Evolutionary conservation across 2,329 filamentous ascomycete species (phyloP).

Genomic region (Fonsecaea erecta): DNA sequence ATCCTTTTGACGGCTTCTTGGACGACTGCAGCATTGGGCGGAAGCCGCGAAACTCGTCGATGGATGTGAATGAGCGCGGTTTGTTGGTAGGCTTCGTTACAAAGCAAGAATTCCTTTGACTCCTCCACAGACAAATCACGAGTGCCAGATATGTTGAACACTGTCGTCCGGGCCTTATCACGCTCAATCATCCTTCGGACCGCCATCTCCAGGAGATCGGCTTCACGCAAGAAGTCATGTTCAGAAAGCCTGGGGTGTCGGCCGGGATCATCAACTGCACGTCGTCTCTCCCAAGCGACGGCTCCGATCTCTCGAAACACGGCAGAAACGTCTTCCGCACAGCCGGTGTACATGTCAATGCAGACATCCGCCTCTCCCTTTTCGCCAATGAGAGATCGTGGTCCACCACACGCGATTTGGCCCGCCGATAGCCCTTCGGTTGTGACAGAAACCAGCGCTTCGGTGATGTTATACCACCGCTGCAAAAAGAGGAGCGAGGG

Average conservation of each 20-base stretch:
- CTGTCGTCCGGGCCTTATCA: constrained; percentile 25
- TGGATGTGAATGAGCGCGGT: constrained; percentile 51
- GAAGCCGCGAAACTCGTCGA: constrained; percentile 44
- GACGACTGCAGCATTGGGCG: constrained; percentile 19
- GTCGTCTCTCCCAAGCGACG: constrained; percentile 17
- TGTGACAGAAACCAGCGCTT: constrained; percentile 21
- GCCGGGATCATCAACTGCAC: neutral
- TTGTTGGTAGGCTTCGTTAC: constrained; percentile 51
- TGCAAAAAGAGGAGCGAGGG: neutral
- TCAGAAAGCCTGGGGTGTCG: constrained; percentile 17
- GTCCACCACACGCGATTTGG: neutral
- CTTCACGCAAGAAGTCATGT: constrained; percentile 31
- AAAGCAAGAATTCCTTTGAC: constrained; percentile 45
- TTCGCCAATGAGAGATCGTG: neutral
- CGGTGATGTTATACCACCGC: constrained; percentile 39
- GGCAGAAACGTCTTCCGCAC: constrained; percentile 9
- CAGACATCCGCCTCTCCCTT: neutral
- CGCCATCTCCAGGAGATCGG: constrained; percentile 43
- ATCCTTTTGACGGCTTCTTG: constrained; percentile 40
- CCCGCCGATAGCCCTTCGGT: constrained; percentile 7
- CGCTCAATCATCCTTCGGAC: constrained; percentile 33
- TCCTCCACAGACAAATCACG: constrained; percentile 8
- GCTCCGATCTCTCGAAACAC: constrained; percentile 22
- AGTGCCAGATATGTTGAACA: constrained; percentile 41
- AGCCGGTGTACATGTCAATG: constrained; percentile 25